Base-by-base conservation (phyloP, 306 rosid species). In the Begonia masoniana region DNA sequence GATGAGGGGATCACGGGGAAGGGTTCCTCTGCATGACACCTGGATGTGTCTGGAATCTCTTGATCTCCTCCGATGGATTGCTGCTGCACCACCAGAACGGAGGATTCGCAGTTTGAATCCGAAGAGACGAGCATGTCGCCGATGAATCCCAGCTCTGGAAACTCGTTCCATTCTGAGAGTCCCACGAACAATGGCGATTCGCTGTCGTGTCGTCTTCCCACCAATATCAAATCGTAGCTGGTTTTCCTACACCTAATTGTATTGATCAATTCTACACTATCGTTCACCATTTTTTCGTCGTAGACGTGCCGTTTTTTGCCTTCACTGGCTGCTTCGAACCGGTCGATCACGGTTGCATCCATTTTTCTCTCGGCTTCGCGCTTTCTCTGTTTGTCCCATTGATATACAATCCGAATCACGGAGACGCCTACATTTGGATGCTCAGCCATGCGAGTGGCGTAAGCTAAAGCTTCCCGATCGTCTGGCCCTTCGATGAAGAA, bases 71-170 rank as follows among this genome's bases (percentile, higher is more conserved):
- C 70, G 52, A 51, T 36, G 3, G 59, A 46, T 15, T 74, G 94
- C 45, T 81, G 89, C 16, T 84, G 89, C 60, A 85, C 68, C 49
- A 78, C 86, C 67, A 81, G 50, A 45, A 85, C 73, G 2, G 86
- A 70, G 0, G 58, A 66, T 21, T 64, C 61, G 24, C 55, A 59
- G 2, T 53, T 46, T 2, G 71, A 68, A 51, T 76, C 74, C 0
- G 74, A 62, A 19, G 84, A 69, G 0, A 67, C 75, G 9, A 78
- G 31, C 78, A 81, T 67, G 60, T 81, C 86, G 12, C 78, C 89
- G 0, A 84, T 24, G 49, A 51, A 39, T 1, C 88, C 94, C 5
- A 81, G 78, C 59, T 84, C 94, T 1, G 85, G 86, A 31, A 41
- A 71, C 52, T 84, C 94, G 49, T 47, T 78, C 83, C 85, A 81